These are phyloP conservation scores for Raphanus raphanistrum DNA, from an alignment of 345 rosid genomes.

Conservation along the genomic window DNA sequence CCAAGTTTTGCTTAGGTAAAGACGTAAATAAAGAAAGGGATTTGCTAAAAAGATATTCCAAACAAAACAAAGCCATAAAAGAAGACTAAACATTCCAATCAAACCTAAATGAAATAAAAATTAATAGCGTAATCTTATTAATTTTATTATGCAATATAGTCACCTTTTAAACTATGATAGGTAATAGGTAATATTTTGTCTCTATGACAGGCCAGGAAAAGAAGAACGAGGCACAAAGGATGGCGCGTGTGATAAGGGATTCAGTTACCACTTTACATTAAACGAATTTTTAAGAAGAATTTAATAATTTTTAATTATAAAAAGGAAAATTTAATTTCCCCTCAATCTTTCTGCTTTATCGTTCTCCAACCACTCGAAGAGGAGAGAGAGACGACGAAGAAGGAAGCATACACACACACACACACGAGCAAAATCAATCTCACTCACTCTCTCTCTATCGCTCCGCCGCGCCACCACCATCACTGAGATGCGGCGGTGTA, in stretches of 20 bases:
- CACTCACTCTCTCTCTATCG: constrained; percentile 20
- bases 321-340: background rate
- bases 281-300: background rate
- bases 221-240: too few relatives aligned
- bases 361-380: constrained; percentile 42
- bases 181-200: too few relatives aligned
- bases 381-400: constrained; percentile 18
- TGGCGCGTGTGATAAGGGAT: too few relatives aligned
- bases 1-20: constrained; percentile 4
- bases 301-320: background rate
- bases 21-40: background rate
- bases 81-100: constrained; percentile 8
- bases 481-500: constrained; percentile 33
- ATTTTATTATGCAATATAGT: too few relatives aligned
- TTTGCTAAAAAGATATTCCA: constrained; percentile 4
- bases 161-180: too few relatives aligned
- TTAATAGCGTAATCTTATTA: too few relatives aligned
- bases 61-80: background rate
- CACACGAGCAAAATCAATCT: constrained; percentile 27
- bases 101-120: background rate
- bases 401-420: background rate
- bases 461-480: background rate
- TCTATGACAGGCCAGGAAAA: too few relatives aligned
- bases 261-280: background rate
- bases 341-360: constrained; percentile 36